Conservation (phyloP, 208 protist species). For the Trypanosoma mega region DNA sequence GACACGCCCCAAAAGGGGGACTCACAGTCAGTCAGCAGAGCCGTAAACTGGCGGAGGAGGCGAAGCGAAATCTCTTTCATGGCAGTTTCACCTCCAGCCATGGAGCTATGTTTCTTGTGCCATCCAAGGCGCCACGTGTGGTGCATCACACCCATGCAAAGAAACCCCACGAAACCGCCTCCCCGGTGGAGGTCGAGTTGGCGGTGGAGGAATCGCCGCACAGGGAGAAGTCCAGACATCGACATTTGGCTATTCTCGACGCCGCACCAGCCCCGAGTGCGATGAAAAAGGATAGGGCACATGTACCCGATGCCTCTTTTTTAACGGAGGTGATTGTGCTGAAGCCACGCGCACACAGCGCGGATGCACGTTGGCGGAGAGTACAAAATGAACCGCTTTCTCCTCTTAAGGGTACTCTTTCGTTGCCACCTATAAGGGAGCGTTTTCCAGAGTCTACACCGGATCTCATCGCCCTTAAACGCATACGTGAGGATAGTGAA, state of each 20-base stretch:
- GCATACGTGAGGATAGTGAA: slow-evolving; percentile 37
- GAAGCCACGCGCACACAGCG: slow-evolving; percentile 39
- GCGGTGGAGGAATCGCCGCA: slow-evolving; percentile 8
- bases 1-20: slow-evolving; percentile 26
- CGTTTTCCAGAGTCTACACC: slow-evolving; percentile 36
- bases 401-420: too few relatives aligned
- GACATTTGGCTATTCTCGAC: slow-evolving; percentile 18
- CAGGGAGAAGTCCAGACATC: neutral
- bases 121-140: slow-evolving; percentile 26
- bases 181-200: slow-evolving; percentile 28
- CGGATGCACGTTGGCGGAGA: slow-evolving; percentile 30
- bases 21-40: slow-evolving; percentile 64
- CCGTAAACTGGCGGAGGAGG: slow-evolving; percentile 57
- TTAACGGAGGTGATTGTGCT: slow-evolving; percentile 37
- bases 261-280: slow-evolving; percentile 30
- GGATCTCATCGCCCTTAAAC: slow-evolving; percentile 45
- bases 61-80: slow-evolving; percentile 71
- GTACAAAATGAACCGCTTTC: too few relatives aligned
- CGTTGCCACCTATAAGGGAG: neutral
- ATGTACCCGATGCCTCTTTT: slow-evolving; percentile 9
- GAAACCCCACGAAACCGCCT: neutral
- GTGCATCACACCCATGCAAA: slow-evolving; percentile 4
- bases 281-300: slow-evolving; percentile 38
- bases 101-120: slow-evolving; percentile 68
- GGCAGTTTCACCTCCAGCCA: slow-evolving; percentile 78